A percentile compares a stretch with the other conserved stretches of the same genome.
phyloP scores from a whole-genome alignment of 2,329 filamentous ascomycete species.

The Neofusicoccum umdonicola region DNA sequence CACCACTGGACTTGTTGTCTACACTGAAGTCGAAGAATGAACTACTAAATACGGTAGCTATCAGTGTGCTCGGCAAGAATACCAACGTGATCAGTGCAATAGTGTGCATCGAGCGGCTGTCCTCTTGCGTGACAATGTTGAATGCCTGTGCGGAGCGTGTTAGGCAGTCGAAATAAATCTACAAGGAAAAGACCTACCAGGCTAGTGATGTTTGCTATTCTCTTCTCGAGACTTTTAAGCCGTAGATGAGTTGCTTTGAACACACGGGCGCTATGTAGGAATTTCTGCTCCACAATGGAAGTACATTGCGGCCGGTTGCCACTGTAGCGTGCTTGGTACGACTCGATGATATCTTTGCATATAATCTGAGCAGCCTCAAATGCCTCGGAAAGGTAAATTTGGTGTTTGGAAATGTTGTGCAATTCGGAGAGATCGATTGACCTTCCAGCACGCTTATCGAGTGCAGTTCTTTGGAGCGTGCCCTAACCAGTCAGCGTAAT shows the following conservation, averaged over 20 bases:
- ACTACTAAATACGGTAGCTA: constrained; percentile 31
- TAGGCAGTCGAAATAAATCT: not conserved
- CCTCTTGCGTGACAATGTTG: constrained; percentile 40
- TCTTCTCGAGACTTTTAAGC: constrained; percentile 34
- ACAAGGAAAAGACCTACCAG: constrained; percentile 19
- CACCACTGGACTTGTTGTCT: constrained; percentile 23
- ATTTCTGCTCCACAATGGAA: constrained; percentile 17
- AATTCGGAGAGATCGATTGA: constrained; percentile 29
- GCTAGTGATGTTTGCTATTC: constrained; percentile 39
- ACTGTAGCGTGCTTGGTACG: constrained; percentile 16
- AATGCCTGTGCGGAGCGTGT: constrained; percentile 26
- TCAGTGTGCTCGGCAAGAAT: constrained; percentile 42
- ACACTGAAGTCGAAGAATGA: constrained; percentile 28
- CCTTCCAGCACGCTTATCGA: constrained; percentile 22
- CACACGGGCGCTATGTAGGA: constrained; percentile 26
- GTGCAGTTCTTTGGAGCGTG: constrained; percentile 24
- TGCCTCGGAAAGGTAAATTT: constrained; percentile 38
- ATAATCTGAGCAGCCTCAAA: constrained; percentile 31
- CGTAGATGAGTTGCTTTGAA: constrained; percentile 36
- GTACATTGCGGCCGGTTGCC: not conserved
- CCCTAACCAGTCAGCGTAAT: constrained; percentile 21
- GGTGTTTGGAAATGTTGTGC: constrained; percentile 41
- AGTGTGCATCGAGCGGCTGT: constrained; percentile 46
- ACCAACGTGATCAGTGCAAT: constrained; percentile 45
- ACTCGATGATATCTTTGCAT: constrained; percentile 24